Evolutionary conservation across 176 grass and related monocot genomes (phyloP).

Genomic region (Melocanna baccifera): DNA sequence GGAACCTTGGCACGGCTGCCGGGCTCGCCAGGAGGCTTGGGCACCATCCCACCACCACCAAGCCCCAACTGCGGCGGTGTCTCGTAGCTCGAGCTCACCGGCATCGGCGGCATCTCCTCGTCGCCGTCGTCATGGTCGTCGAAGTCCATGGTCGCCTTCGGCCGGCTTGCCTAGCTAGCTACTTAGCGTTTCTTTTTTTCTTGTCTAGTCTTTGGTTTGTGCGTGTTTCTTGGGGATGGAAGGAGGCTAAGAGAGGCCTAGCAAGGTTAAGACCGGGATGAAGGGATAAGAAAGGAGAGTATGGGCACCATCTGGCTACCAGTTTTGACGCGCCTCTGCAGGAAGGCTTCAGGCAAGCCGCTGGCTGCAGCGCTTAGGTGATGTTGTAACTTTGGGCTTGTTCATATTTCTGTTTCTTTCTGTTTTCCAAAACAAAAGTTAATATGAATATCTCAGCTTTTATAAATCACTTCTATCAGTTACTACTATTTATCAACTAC

Average conservation of each 20-base stretch:
- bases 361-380: not conserved
- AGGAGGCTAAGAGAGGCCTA: slow-evolving; percentile 43
- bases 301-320: slow-evolving; percentile 48
- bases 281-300: slow-evolving; percentile 44
- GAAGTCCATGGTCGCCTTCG: slow-evolving; percentile 54
- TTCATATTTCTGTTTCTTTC: no score
- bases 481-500: no score
- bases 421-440: no score
- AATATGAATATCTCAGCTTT: no score
- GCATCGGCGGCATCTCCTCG: slow-evolving; percentile 47
- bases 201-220: not conserved
- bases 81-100: slow-evolving; percentile 63
- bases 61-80: not conserved
- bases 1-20: not conserved
- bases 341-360: slow-evolving; percentile 9
- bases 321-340: slow-evolving; percentile 53
- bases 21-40: slow-evolving; percentile 13
- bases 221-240: slow-evolving; percentile 12
- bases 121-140: slow-evolving; percentile 60
- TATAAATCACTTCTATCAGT: rapidly evolving
- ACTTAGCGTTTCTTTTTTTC: not conserved
- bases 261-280: slow-evolving; percentile 46
- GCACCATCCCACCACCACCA: not conserved
- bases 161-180: not conserved
- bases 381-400: slow-evolving; percentile 6